These are phyloP conservation scores for Amaranthus cruentus DNA, from an alignment of 148 eudicot genomes.

Conservation along the genomic window DNA sequence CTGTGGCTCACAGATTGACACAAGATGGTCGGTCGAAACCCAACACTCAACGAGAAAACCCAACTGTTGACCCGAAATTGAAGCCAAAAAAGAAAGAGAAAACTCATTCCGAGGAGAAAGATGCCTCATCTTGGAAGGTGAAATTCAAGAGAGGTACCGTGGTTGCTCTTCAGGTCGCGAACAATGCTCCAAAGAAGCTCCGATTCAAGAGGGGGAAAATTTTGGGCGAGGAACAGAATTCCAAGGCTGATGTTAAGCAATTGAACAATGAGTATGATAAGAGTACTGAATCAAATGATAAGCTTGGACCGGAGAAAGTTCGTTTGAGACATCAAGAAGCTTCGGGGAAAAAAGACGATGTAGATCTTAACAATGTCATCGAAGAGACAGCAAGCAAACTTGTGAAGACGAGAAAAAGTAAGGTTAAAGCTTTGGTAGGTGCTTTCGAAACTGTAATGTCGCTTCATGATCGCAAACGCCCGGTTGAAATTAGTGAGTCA, in stretches of 20 bases:
- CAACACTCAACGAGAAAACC: conserved; percentile 25
- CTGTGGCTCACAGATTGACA: conserved; percentile 21
- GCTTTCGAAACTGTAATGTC: conserved; percentile 72
- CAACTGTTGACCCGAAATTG: conserved; percentile 20
- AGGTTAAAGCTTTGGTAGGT: conserved; percentile 82
- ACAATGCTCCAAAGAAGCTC: conserved; percentile 39
- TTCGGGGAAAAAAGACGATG: conserved; percentile 34
- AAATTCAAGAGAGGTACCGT: conserved; percentile 51
- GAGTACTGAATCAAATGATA: conserved; percentile 21
- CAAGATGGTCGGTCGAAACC: conserved; percentile 22
- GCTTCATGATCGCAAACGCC: conserved; percentile 41
- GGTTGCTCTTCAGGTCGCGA: conserved; percentile 39
- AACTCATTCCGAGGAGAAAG: conserved; percentile 31
- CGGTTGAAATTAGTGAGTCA: conserved; percentile 30
- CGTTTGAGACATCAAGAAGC: conserved; percentile 51
- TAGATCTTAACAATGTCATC: conserved; percentile 57
- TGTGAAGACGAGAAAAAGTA: conserved; percentile 62
- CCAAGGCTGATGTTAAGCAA: conserved; percentile 20
- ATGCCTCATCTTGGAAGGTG: conserved; percentile 37
- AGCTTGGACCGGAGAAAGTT: conserved; percentile 30
- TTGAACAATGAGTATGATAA: conserved; percentile 32
- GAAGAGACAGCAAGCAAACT: conserved; percentile 78
- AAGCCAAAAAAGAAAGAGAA: conserved; percentile 28
- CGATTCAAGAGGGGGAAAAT: conserved; percentile 34
- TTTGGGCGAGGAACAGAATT: conserved; percentile 35